phyloP scores from a whole-genome alignment of 2,329 filamentous ascomycete genomes.

The Nigrospora sphaerica region DNA sequence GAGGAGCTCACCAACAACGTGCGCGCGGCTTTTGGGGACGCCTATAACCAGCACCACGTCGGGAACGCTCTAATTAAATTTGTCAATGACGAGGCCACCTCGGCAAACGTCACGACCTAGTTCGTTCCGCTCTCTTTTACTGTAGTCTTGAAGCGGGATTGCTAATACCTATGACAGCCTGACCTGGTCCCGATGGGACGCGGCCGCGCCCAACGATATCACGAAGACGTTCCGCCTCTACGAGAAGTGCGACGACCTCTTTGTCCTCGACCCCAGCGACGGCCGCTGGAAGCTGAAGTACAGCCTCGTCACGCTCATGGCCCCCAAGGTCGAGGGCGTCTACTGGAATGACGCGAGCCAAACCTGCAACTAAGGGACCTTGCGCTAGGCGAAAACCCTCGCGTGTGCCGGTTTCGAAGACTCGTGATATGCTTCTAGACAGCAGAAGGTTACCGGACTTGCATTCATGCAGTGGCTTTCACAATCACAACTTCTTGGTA shows the following conservation, averaged over 20 bases:
- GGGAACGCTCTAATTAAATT: neutral
- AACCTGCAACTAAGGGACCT: no score
- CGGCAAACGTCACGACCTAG: conserved; percentile 1
- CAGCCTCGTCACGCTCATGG: neutral
- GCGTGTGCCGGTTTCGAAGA: no score
- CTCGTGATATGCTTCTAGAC: no score
- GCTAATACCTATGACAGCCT: neutral
- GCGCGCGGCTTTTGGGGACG: neutral
- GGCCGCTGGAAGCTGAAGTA: conserved; percentile 2
- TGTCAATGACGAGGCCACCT: neutral
- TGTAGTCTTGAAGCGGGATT: neutral
- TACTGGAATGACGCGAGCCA: no score
- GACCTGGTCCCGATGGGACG: neutral
- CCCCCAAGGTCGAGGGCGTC: neutral
- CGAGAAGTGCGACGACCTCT: neutral
- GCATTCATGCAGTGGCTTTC: no score
- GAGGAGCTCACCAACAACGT: neutral
- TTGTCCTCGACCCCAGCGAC: neutral
- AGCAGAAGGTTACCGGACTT: no score
- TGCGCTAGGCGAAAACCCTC: no score
- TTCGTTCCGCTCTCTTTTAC: neutral
- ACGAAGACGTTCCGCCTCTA: conserved; percentile 2
- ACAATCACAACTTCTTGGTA: no score
- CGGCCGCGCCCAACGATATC: neutral
- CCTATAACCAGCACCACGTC: neutral